These are phyloP conservation scores for Penicillium hordei DNA, from an alignment of 2,329 filamentous ascomycete genomes.

Conservation along the genomic window DNA sequence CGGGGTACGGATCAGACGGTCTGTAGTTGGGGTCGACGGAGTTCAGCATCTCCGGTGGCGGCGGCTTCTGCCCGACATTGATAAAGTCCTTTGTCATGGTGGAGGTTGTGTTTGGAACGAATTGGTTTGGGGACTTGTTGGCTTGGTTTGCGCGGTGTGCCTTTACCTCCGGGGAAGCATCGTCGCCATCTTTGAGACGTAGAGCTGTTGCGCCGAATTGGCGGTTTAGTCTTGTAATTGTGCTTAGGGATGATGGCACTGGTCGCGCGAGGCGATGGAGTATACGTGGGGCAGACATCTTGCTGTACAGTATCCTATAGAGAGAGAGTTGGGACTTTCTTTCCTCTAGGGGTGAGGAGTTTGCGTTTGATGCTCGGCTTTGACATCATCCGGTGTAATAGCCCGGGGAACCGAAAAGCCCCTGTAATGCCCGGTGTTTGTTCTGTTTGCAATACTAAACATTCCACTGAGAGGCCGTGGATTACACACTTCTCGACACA, in stretches of 20 bases:
- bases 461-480: slow-evolving; percentile 10
- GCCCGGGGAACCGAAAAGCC: slow-evolving; percentile 19
- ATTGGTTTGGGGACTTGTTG: slow-evolving; percentile 59
- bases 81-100: slow-evolving; percentile 65
- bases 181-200: slow-evolving; percentile 47
- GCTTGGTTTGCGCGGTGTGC: slow-evolving; percentile 58
- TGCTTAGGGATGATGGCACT: slow-evolving; percentile 23
- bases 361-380: slow-evolving; percentile 28
- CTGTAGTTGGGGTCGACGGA: slow-evolving; percentile 56
- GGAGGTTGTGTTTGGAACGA: slow-evolving; percentile 64
- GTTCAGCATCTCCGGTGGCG: slow-evolving; percentile 62
- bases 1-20: slow-evolving; percentile 60
- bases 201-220: slow-evolving; percentile 35
- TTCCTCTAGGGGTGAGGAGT: slow-evolving; percentile 7
- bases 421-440: slow-evolving; percentile 34
- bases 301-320: slow-evolving; percentile 6
- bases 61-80: slow-evolving; percentile 55
- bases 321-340: background rate
- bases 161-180: slow-evolving; percentile 54
- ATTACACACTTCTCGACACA: slow-evolving; percentile 17
- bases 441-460: slow-evolving; percentile 34
- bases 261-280: slow-evolving; percentile 48
- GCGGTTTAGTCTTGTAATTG: slow-evolving; percentile 30
- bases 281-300: slow-evolving; percentile 50
- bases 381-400: slow-evolving; percentile 40